Evolutionary conservation across 1,284 basidiomycete genomes (phyloP).

Genomic region (Gastroboletus turbinatus): DNA sequence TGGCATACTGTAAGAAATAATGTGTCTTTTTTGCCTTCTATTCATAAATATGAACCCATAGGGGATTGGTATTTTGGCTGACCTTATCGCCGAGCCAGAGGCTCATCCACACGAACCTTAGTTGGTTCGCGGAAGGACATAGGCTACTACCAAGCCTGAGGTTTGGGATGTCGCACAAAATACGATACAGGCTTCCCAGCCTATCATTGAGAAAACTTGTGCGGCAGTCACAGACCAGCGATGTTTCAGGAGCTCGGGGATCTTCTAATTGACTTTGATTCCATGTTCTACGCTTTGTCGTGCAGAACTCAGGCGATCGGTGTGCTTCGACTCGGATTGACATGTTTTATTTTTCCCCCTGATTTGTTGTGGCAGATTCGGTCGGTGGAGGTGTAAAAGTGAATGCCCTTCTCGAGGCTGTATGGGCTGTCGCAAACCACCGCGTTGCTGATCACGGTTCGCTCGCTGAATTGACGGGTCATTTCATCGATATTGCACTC

Average conservation of each 20-base stretch:
- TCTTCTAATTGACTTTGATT: conserved; percentile 30
- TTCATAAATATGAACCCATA: conserved; percentile 16
- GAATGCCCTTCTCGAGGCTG: conserved; percentile 45
- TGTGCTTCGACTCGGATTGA: conserved; percentile 10
- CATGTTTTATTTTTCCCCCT: not conserved
- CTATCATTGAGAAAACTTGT: conserved; percentile 31
- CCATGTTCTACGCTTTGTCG: conserved; percentile 25
- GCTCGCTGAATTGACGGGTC: conserved; percentile 34
- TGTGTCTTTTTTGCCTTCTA: not conserved
- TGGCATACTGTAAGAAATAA: conserved; percentile 46
- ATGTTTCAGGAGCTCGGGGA: conserved; percentile 33
- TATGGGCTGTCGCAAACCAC: conserved; percentile 41
- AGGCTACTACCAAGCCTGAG: no score
- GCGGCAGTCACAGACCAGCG: conserved; percentile 25
- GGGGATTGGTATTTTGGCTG: conserved; percentile 57
- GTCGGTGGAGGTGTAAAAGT: conserved; percentile 44
- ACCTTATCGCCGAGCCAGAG: conserved; percentile 53
- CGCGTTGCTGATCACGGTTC: conserved; percentile 42
- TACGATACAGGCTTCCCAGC: conserved; percentile 31
- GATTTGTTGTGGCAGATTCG: conserved; percentile 32
- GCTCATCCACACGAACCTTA: conserved; percentile 42
- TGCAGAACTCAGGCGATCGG: conserved; percentile 54
- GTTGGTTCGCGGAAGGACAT: conserved; percentile 34
- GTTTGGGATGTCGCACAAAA: conserved; percentile 26
- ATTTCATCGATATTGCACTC: conserved; percentile 33